These are phyloP conservation scores for Trichoderma simmonsii DNA, from an alignment of 2,329 filamentous ascomycete genomes.

Conservation along the genomic window DNA sequence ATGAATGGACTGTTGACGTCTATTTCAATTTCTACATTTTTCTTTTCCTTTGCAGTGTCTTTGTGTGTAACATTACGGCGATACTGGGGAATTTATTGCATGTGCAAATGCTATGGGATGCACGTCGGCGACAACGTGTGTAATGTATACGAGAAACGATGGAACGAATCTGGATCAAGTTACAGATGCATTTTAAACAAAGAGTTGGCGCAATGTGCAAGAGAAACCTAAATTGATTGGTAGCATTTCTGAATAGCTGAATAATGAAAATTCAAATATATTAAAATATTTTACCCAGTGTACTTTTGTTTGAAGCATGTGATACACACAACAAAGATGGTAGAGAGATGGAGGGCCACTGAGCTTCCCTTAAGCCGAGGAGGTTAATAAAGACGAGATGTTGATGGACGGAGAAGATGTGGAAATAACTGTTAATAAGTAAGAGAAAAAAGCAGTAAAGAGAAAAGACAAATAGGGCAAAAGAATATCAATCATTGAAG, in stretches of 20 bases:
- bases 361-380: neutral
- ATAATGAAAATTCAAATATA: neutral
- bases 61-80: neutral
- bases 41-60: neutral
- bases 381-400: neutral
- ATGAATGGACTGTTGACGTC: neutral
- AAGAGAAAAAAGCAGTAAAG: neutral
- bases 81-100: neutral
- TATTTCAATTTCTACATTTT: neutral
- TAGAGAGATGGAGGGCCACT: neutral
- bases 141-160: slow-evolving; percentile 9
- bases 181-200: neutral
- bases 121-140: neutral
- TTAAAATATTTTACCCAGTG: neutral
- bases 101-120: neutral
- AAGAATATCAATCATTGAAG: neutral
- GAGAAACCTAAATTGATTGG: neutral
- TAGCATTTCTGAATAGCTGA: neutral
- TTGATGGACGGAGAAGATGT: neutral
- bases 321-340: neutral
- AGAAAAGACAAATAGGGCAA: neutral
- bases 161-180: neutral
- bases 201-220: neutral
- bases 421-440: neutral
- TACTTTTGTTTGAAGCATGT: neutral